These are phyloP conservation scores for Effrenium voratum DNA, from an alignment of 73 alveolate species.

Conservation along the genomic window DNA sequence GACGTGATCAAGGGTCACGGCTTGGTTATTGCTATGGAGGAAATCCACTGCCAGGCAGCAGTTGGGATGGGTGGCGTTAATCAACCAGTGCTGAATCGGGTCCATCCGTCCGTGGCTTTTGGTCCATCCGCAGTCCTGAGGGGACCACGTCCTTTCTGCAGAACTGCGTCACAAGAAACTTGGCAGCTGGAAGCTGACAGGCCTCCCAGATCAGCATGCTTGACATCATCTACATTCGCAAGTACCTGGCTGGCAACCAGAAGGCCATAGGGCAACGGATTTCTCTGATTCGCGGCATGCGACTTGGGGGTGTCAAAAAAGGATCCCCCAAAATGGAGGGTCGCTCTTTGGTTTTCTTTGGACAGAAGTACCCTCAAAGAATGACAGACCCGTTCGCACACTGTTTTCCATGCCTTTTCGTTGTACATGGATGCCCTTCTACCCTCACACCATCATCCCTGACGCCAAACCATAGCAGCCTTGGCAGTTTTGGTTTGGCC, in stretches of 20 bases:
- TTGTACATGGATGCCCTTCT: too few relatives aligned
- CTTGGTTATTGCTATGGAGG: too few relatives aligned
- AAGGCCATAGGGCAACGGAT: neutral
- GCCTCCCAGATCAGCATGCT: conserved; percentile 89
- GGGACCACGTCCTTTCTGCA: neutral
- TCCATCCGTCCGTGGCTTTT: neutral
- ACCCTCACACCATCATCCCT: too few relatives aligned
- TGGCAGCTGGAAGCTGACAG: neutral
- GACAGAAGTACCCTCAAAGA: too few relatives aligned
- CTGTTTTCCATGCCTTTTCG: too few relatives aligned
- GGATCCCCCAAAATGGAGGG: too few relatives aligned
- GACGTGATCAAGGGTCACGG: too few relatives aligned
- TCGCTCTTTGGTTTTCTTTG: too few relatives aligned
- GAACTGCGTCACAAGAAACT: neutral
- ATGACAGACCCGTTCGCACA: too few relatives aligned
- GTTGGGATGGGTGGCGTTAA: neutral
- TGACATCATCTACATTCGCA: conserved; percentile 63
- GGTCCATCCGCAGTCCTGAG: neutral
- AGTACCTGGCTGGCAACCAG: conserved; percentile 64
- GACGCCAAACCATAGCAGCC: too few relatives aligned
- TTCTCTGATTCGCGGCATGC: neutral
- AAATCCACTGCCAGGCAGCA: too few relatives aligned
- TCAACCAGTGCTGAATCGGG: neutral
- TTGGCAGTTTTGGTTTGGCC: too few relatives aligned
- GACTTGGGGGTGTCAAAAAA: neutral